phyloP scores from a whole-genome alignment of 2,329 filamentous ascomycete species.

The Pyricularia pennisetigena region DNA sequence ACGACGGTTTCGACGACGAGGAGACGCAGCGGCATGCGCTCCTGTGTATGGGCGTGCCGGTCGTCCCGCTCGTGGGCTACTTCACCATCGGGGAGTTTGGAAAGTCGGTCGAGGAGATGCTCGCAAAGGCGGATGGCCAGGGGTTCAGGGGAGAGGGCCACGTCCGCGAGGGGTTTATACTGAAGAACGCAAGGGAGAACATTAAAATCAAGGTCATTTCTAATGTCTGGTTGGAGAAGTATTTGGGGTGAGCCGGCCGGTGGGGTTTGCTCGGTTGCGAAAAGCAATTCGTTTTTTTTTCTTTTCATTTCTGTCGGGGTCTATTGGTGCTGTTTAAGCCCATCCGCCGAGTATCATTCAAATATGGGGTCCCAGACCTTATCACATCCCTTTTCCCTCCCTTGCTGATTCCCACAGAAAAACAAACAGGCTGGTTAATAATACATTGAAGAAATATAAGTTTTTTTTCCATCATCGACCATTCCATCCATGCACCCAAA shows the following conservation, averaged over 20 bases:
- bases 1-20: neutral
- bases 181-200: constrained; percentile 13
- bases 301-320: neutral
- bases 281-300: neutral
- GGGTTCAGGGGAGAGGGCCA: constrained; percentile 11
- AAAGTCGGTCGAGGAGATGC: constrained; percentile 12
- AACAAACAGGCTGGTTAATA: neutral
- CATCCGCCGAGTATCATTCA: neutral
- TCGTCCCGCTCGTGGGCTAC: constrained; percentile 13
- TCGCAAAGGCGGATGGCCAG: constrained; percentile 17
- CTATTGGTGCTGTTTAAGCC: neutral
- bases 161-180: constrained; percentile 19
- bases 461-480: neutral
- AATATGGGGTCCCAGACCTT: neutral
- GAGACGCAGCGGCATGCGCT: constrained; percentile 3
- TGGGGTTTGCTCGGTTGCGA: neutral
- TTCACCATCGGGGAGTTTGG: constrained; percentile 8
- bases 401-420: neutral
- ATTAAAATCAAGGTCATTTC: constrained; percentile 20
- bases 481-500: too few species aligned
- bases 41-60: constrained; percentile 9
- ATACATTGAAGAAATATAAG: neutral
- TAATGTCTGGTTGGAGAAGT: constrained; percentile 16
- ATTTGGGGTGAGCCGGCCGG: neutral
- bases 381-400: neutral